Percentiles rank a stretch among this genome's conserved stretches.
Conservation (phyloP, 805 yeast species). For the Blastobotrys attinorum region DNA sequence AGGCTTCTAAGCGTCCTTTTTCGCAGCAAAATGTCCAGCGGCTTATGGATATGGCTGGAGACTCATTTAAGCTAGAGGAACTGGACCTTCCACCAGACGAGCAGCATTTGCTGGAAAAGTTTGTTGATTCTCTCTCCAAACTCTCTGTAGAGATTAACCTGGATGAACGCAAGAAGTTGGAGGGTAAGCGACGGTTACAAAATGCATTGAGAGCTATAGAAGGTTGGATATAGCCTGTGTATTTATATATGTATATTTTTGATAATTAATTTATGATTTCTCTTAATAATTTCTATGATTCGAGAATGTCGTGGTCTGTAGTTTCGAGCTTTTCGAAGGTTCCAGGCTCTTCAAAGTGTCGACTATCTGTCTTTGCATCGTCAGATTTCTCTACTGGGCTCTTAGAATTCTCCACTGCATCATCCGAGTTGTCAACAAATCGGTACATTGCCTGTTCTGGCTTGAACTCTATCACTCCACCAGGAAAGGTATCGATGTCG, state of each 20-base stretch:
- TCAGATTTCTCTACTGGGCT: too few species aligned
- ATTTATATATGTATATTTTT: neutral
- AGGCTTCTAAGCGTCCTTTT: constrained; percentile 10
- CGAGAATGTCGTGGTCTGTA: too few species aligned
- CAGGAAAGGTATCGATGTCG: constrained; percentile 14
- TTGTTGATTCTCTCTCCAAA: constrained; percentile 76
- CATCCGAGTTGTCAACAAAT: constrained; percentile 10
- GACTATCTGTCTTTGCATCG: too few species aligned
- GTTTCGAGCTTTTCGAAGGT: too few species aligned
- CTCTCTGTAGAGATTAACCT: constrained; percentile 86
- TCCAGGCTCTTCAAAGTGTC: too few species aligned
- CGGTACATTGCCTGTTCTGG: constrained; percentile 21
- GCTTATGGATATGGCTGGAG: constrained; percentile 22
- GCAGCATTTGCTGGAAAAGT: constrained; percentile 70
- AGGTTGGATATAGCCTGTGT: constrained; percentile 47
- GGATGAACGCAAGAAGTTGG: constrained; percentile 71
- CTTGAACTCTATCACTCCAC: constrained; percentile 19
- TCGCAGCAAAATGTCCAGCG: constrained; percentile 20
- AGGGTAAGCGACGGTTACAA: constrained; percentile 71
- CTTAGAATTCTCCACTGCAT: too few species aligned
- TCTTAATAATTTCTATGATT: neutral
- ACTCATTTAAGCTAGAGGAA: constrained; percentile 50
- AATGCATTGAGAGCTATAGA: constrained; percentile 81
- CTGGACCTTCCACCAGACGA: constrained; percentile 70
- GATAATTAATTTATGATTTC: neutral